phyloP scores from a whole-genome alignment of 2,329 filamentous ascomycete genomes.

The Colletotrichum sp. region DNA sequence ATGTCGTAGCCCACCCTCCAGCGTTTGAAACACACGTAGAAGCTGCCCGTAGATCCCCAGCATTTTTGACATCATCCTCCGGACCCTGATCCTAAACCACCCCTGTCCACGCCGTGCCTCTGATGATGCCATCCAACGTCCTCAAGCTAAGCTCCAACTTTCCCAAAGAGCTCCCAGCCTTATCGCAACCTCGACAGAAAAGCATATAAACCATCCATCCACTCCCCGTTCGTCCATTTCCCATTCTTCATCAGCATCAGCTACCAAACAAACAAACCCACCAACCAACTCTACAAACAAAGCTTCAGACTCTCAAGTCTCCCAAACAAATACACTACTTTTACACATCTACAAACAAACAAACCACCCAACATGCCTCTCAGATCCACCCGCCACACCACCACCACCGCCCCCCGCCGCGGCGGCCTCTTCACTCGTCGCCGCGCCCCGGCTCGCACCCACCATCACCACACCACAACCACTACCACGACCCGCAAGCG shows the following conservation, averaged over 20 bases:
- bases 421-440: constrained; percentile 28
- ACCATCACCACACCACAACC: constrained; percentile 25
- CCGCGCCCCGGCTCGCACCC: constrained; percentile 25
- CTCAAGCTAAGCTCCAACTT: not conserved
- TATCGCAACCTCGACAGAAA: not conserved
- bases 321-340: not conserved
- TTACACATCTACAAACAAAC: not conserved
- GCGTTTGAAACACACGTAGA: not conserved
- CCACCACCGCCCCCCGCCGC: constrained; percentile 15
- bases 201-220: constrained; percentile 17
- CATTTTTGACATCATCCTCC: constrained; percentile 16
- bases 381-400: constrained; percentile 25
- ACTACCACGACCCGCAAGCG: constrained; percentile 47
- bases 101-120: not conserved
- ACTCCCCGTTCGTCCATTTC: not conserved
- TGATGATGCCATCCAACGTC: constrained; percentile 17
- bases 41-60: constrained; percentile 2
- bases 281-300: not conserved
- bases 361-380: constrained; percentile 36
- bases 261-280: constrained; percentile 1
- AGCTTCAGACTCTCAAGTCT: constrained; percentile 6
- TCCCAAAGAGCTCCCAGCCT: not conserved
- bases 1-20: not conserved
- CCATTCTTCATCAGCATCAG: constrained; percentile 1
- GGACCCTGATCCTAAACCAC: not conserved